Evolutionary conservation across 345 rosid species (phyloP).

Genomic region (Camelina neglecta): DNA sequence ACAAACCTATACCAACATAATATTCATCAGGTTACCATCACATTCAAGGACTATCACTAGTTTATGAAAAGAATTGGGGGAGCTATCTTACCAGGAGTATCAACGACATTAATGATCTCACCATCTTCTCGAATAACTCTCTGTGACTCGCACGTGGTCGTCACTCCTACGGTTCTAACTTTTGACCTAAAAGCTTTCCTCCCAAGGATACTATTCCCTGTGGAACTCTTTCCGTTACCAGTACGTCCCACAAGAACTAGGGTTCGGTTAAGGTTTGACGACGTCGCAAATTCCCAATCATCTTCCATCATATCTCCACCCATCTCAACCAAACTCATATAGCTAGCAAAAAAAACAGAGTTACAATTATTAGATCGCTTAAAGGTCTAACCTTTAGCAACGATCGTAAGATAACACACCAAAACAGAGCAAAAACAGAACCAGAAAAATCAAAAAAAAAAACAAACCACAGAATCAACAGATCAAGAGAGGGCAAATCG

Average conservation of each 20-base stretch:
- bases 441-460: neutral
- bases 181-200: constrained; percentile 69
- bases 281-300: constrained; percentile 80
- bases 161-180: constrained; percentile 74
- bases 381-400: neutral
- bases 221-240: constrained; percentile 93
- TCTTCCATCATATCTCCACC: constrained; percentile 82
- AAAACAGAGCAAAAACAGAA: constrained; percentile 24
- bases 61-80: no score
- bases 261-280: constrained; percentile 55
- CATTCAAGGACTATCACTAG: neutral
- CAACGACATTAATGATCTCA: constrained; percentile 77
- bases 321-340: constrained; percentile 51
- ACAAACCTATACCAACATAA: constrained; percentile 59
- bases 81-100: constrained; percentile 78
- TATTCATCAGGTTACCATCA: neutral
- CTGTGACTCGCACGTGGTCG: constrained; percentile 73
- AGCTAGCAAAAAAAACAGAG: neutral
- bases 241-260: constrained; percentile 90
- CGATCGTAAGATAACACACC: neutral
- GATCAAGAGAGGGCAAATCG: neutral
- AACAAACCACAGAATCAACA: neutral
- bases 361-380: neutral
- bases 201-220: constrained; percentile 87
- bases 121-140: constrained; percentile 59